These are phyloP conservation scores for Eucalyptus paniculata DNA, from an alignment of 345 rosid genomes.

Conservation along the genomic window DNA sequence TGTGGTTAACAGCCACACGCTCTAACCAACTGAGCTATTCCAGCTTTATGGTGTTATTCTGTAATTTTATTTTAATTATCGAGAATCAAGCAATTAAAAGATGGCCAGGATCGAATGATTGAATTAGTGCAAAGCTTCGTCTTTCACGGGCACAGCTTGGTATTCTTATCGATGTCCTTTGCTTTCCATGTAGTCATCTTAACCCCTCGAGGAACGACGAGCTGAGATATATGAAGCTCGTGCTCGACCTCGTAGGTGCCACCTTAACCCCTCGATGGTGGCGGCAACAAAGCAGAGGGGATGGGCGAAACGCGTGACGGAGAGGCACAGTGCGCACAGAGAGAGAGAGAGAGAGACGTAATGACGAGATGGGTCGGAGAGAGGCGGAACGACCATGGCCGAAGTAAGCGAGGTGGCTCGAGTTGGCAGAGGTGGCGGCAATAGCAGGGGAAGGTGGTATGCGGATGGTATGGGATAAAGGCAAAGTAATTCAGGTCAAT, in stretches of 20 bases:
- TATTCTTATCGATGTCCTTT: no score
- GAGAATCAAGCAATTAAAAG: no score
- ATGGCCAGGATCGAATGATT: no score
- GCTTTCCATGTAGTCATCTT: no score
- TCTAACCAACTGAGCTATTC: slow-evolving; percentile 55
- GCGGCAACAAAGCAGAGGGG: neutral
- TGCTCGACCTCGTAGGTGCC: neutral
- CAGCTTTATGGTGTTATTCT: neutral
- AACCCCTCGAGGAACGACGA: neutral
- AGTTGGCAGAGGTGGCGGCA: neutral
- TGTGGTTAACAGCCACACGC: slow-evolving; percentile 66
- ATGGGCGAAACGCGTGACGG: neutral
- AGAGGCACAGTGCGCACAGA: neutral
- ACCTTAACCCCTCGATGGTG: neutral
- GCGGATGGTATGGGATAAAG: neutral
- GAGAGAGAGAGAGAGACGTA: neutral
- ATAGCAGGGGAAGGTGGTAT: neutral
- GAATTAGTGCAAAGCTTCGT: no score
- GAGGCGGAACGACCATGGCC: neutral
- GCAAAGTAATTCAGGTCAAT: no score
- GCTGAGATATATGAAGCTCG: neutral
- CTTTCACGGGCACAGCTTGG: no score
- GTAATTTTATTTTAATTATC: accelerated
- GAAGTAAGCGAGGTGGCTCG: neutral
- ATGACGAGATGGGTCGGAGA: neutral